Evolutionary conservation across 331 rosid genomes (phyloP).

Genomic region (Rhamnella rubrinervis): DNA sequence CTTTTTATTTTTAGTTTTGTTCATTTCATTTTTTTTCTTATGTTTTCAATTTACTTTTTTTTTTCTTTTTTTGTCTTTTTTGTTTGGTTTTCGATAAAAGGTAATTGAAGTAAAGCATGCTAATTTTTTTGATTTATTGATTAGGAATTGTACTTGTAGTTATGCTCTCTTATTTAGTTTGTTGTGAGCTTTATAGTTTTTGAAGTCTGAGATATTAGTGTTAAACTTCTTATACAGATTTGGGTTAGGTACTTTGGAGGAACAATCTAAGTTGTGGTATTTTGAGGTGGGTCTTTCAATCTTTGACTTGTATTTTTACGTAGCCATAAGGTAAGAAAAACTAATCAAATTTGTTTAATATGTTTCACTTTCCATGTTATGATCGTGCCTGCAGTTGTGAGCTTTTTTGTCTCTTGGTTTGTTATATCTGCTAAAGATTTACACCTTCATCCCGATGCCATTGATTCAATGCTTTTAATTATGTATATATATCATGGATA

Average conservation of each 20-base stretch:
- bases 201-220: not conserved
- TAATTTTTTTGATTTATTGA: not conserved
- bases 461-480: not conserved
- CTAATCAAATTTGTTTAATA: constrained; percentile 10
- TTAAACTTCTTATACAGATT: not conserved
- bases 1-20: constrained; percentile 29
- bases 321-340: constrained; percentile 72
- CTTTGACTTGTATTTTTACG: constrained; percentile 20
- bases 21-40: too few species aligned
- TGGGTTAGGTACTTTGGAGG: not conserved
- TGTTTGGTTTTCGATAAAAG: not conserved
- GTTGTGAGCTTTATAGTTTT: not conserved
- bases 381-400: not conserved
- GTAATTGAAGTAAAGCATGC: not conserved
- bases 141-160: not conserved
- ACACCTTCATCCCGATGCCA: not conserved
- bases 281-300: constrained; percentile 22
- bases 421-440: not conserved
- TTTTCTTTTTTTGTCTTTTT: not conserved
- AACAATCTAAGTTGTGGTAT: not conserved
- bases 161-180: not conserved
- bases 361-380: not conserved
- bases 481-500: too few species aligned
- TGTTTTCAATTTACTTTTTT: too few species aligned
- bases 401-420: too few species aligned